Evolutionary conservation across 345 rosid genomes (phyloP).

Genomic region (Lumnitzera littorea): DNA sequence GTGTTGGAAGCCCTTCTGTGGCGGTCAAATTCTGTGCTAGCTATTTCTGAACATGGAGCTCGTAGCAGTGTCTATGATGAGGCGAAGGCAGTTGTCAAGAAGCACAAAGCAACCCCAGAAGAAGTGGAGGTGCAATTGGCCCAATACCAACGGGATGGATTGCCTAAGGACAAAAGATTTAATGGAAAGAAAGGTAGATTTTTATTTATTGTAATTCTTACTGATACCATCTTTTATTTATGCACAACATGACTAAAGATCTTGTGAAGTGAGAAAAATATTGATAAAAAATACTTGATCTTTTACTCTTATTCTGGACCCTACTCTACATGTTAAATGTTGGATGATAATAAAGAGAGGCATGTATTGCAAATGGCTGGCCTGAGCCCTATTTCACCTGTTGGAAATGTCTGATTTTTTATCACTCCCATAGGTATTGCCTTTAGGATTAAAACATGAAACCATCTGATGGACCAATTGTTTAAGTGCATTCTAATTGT

Average conservation of each 20-base stretch:
- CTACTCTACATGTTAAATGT: too few species aligned
- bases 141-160: conserved; percentile 61
- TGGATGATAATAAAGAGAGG: too few species aligned
- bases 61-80: conserved; percentile 92
- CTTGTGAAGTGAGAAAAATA: too few species aligned
- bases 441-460: too few species aligned
- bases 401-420: too few species aligned
- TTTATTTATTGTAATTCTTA: not conserved
- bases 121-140: conserved; percentile 78
- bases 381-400: too few species aligned
- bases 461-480: too few species aligned
- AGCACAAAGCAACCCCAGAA: conserved; percentile 88
- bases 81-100: conserved; percentile 79
- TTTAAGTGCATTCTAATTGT: not conserved
- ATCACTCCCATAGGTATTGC: too few species aligned
- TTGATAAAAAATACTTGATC: too few species aligned
- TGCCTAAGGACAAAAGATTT: conserved; percentile 71
- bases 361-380: too few species aligned
- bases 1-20: conserved; percentile 88
- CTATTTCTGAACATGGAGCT: conserved; percentile 95
- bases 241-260: not conserved
- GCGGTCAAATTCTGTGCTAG: conserved; percentile 79
- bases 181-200: conserved; percentile 71
- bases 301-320: too few species aligned
- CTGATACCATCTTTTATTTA: not conserved